phyloP scores from a whole-genome alignment of 2,329 filamentous ascomycete genomes.

The Diaporthe vaccinii region DNA sequence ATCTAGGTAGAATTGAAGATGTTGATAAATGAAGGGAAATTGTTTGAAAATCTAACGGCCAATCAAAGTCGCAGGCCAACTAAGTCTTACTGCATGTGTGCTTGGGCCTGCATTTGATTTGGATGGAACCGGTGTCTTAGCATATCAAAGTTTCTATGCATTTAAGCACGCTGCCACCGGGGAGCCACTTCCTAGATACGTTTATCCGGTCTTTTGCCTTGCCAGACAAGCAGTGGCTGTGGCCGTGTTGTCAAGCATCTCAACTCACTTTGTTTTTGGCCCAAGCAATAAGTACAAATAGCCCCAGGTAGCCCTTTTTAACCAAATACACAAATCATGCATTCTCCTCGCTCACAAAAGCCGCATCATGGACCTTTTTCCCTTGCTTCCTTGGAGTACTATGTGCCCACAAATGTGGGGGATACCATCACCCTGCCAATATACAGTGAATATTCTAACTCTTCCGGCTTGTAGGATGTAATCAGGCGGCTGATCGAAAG shows the following conservation, averaged over 20 bases:
- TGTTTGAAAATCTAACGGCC: not conserved
- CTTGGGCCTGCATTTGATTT: not conserved
- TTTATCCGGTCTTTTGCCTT: not conserved
- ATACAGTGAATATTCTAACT: too few relatives aligned
- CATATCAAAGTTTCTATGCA: not conserved
- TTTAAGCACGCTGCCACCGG: not conserved
- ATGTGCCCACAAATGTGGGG: too few relatives aligned
- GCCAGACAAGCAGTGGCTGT: not conserved
- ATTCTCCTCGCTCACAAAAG: not conserved
- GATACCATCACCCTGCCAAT: too few relatives aligned
- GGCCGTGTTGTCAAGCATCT: not conserved
- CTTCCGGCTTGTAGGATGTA: too few relatives aligned
- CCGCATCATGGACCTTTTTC: too few relatives aligned
- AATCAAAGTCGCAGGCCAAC: not conserved
- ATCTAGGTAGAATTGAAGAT: too few relatives aligned
- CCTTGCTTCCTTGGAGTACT: too few relatives aligned
- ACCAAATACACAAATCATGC: not conserved
- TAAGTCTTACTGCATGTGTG: not conserved
- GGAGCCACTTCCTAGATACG: not conserved
- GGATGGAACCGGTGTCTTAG: conserved; percentile 9
- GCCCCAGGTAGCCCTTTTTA: not conserved
- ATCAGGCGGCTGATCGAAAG: too few relatives aligned
- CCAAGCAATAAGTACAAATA: not conserved
- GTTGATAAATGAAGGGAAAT: not conserved
- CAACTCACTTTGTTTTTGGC: not conserved